Conservation (phyloP, 768 basidiomycete species). For the Lactarius pseudohatsudake region DNA sequence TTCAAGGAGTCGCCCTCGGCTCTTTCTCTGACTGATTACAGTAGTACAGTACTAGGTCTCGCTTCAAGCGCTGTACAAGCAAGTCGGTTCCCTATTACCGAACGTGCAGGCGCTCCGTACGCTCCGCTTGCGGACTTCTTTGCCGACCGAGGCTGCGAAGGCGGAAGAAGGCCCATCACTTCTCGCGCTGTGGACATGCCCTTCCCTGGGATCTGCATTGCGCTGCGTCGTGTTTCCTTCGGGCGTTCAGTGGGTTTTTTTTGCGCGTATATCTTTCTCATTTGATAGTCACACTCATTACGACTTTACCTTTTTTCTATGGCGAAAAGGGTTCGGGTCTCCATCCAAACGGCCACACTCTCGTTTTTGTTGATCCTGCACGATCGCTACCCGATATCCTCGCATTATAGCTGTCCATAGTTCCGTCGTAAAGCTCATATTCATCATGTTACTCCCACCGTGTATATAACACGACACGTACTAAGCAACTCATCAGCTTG, state of each 20-base stretch:
- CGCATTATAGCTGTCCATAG: neutral
- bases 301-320: neutral
- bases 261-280: neutral
- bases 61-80: slow-evolving; percentile 35
- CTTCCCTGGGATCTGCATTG: slow-evolving; percentile 31
- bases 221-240: slow-evolving; percentile 34
- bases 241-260: slow-evolving; percentile 32
- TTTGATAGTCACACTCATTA: neutral
- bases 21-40: neutral
- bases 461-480: neutral
- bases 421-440: slow-evolving; percentile 1
- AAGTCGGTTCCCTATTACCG: slow-evolving; percentile 32
- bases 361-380: neutral
- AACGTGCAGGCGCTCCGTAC: slow-evolving; percentile 34
- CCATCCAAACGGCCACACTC: neutral
- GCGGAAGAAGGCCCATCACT: slow-evolving; percentile 35
- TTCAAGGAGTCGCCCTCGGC: too few relatives aligned
- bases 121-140: slow-evolving; percentile 38
- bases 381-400: neutral
- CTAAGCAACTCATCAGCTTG: neutral
- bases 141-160: slow-evolving; percentile 40
- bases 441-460: neutral
- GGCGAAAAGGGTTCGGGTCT: neutral
- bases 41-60: slow-evolving; percentile 12
- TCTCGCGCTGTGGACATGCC: slow-evolving; percentile 33